Evolutionary conservation across 495 filamentous ascomycete species (phyloP).

Genomic region (Aspergillus ostianus): DNA sequence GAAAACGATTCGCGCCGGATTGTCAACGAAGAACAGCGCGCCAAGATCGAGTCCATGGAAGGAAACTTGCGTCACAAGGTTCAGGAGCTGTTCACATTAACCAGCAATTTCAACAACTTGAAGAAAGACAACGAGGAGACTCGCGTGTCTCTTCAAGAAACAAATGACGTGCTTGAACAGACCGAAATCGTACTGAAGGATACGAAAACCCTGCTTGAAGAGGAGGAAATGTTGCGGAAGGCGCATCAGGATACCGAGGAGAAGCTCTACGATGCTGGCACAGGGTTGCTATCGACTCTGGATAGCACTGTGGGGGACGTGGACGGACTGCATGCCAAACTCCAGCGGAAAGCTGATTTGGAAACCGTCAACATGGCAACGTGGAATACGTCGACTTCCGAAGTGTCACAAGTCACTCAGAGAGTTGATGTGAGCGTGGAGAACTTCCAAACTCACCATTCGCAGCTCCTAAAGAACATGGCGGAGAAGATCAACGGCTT

Average conservation of each 20-base stretch:
- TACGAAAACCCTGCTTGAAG: slow-evolving; percentile 70
- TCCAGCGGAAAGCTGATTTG: slow-evolving; percentile 78
- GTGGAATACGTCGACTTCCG: slow-evolving; percentile 73
- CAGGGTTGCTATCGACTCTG: slow-evolving; percentile 71
- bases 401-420: slow-evolving; percentile 70
- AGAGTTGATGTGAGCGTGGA: slow-evolving; percentile 71
- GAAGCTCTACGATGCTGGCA: slow-evolving; percentile 67
- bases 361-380: slow-evolving; percentile 71
- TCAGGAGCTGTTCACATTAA: slow-evolving; percentile 83
- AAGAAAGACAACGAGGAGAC: slow-evolving; percentile 84
- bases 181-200: slow-evolving; percentile 78
- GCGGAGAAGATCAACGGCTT: slow-evolving; percentile 70
- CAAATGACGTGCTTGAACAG: slow-evolving; percentile 75
- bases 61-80: slow-evolving; percentile 84
- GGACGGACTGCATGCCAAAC: slow-evolving; percentile 74
- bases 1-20: slow-evolving; percentile 92
- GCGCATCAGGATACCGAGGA: slow-evolving; percentile 86
- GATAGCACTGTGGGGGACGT: slow-evolving; percentile 76
- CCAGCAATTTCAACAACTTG: slow-evolving; percentile 76
- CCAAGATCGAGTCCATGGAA: slow-evolving; percentile 91
- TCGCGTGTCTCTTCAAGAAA: slow-evolving; percentile 66
- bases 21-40: slow-evolving; percentile 84
- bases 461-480: slow-evolving; percentile 61
- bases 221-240: slow-evolving; percentile 75
- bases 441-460: slow-evolving; percentile 66